Evolutionary conservation across 2,329 filamentous ascomycete genomes (phyloP).

Genomic region (Aspergillus japonicus): DNA sequence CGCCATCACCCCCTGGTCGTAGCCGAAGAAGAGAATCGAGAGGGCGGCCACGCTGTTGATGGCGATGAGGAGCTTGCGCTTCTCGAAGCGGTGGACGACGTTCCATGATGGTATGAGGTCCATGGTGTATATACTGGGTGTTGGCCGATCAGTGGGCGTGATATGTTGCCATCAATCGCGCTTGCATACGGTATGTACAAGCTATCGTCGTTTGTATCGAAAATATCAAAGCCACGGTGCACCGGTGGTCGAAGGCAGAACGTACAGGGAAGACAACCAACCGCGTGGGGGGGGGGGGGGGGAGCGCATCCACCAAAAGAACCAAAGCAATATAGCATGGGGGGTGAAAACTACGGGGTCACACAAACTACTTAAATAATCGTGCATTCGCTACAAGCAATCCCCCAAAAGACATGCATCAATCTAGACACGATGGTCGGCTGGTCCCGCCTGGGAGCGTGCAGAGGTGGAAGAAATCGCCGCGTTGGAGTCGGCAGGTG

Average conservation of each 20-base stretch:
- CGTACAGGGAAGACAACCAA: too few species aligned
- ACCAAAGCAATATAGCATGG: not conserved
- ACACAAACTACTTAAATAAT: not conserved
- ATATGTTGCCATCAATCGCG: too few species aligned
- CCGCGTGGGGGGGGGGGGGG: too few species aligned
- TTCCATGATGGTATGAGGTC: conserved; percentile 45
- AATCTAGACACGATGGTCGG: not conserved
- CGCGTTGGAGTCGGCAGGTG: not conserved
- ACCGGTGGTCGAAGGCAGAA: too few species aligned
- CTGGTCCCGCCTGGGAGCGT: not conserved
- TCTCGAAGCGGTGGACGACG: conserved; percentile 56
- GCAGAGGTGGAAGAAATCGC: too few species aligned
- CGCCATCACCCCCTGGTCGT: conserved; percentile 58
- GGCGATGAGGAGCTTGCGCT: conserved; percentile 56
- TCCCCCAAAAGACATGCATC: not conserved
- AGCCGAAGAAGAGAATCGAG: conserved; percentile 67
- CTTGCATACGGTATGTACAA: too few species aligned
- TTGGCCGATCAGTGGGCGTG: not conserved
- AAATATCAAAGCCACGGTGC: too few species aligned
- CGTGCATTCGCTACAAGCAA: not conserved
- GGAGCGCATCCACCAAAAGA: not conserved
- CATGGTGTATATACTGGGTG: conserved; percentile 24
- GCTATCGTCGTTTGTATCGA: too few species aligned
- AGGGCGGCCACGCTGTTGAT: conserved; percentile 64
- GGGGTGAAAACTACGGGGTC: not conserved